Evolutionary conservation across 179 eudicot species (phyloP).

Genomic region (Monotropa hypopitys): DNA sequence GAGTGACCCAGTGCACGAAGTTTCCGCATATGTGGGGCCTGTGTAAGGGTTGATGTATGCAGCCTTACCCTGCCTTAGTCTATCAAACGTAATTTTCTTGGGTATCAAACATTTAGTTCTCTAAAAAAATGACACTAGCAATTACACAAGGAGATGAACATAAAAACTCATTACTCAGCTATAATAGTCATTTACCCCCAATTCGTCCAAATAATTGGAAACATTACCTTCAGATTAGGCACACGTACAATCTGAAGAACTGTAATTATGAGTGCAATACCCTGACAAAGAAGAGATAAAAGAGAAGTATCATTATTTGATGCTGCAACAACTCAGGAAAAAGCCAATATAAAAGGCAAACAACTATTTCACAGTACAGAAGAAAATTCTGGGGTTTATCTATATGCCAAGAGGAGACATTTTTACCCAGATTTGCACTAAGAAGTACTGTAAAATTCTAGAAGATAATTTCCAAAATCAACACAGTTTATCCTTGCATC

Average conservation of each 20-base stretch:
- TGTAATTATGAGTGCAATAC: slow-evolving; percentile 69
- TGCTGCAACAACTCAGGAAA: not conserved
- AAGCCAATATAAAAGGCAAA: not conserved
- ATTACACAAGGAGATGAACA: not conserved
- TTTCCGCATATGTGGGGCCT: no score
- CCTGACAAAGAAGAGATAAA: slow-evolving; percentile 31
- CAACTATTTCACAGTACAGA: not conserved
- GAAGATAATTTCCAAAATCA: not conserved
- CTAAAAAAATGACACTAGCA: not conserved
- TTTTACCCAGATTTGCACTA: not conserved
- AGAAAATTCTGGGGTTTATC: not conserved
- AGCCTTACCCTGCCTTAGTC: no score
- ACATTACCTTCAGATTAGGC: slow-evolving; percentile 80
- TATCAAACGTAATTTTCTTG: not conserved
- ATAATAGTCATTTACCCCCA: not conserved
- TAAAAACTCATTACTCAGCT: not conserved
- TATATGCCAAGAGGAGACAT: not conserved
- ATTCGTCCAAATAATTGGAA: not conserved
- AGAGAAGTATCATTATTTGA: slow-evolving; percentile 1
- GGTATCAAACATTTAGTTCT: not conserved
- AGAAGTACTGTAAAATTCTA: not conserved
- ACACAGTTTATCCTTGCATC: slow-evolving; percentile 34
- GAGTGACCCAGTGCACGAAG: no score
- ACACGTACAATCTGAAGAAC: slow-evolving; percentile 73
- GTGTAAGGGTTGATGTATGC: no score